Base-by-base conservation (phyloP, 2,329 filamentous ascomycete species). In the Fusarium staphyleae region DNA sequence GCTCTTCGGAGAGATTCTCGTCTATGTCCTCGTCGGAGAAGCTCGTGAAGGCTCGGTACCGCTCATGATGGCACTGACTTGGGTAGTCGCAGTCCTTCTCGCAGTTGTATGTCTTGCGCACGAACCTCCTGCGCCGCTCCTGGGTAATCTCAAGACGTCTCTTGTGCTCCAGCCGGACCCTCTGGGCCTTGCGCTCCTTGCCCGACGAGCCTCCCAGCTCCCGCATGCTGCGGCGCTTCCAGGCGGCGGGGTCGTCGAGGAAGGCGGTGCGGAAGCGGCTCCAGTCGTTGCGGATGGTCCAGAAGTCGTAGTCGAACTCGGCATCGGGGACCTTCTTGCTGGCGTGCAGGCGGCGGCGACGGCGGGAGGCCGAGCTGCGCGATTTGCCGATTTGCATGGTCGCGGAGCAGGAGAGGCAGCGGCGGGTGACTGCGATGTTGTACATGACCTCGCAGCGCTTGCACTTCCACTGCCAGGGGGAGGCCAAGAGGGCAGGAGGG, bases 391-490 rank as follows among this genome's bases (percentile, higher is more conserved):
- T 11, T 7, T 7, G 6, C 14, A 18, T 13, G 24, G 50, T 48
- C 8, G 9, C 28, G 7, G 5, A 30, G 14, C 58, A 61, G 3
- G 6, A 6, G 9, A 62, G 35, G n/a, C 58, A 61, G 8, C 58
- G 58, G 6, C 54, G 45, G 3, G 54, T 55, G 10, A 62, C 41
- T n/a, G 57, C 32, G n/a, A 62, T 10, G 11, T 12, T 59, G 61
- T 70, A 74, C 1, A 26, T 22, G 2, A 12, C 41, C 11, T 33
- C 13, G 65, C 75, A 77, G 10, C 19, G 1, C 55, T 70, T 65
- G 57, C 74, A 76, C 19, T 46, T 39, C 74, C 75, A 77, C 24
- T 43, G 39, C 71, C 70, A 75, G 36, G 65, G 58, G 4, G 18
- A 4, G n/a, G 40, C 32, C 15, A 14, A 12, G 10, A 10, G 35